phyloP scores from a whole-genome alignment of 306 rosid genomes.

The Rosa persica region DNA sequence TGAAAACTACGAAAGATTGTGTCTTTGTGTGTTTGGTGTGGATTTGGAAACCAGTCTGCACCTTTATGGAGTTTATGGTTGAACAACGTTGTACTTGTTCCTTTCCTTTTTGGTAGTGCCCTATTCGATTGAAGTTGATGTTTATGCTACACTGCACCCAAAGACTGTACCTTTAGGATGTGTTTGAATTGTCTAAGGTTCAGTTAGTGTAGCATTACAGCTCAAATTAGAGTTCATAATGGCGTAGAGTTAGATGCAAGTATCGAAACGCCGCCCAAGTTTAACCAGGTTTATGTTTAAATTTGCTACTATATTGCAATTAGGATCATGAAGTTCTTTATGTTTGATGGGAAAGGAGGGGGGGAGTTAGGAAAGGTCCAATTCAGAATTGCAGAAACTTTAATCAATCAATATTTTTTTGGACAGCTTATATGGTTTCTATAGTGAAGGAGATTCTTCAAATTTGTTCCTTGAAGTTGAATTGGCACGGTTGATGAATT shows the following conservation, averaged over 20 bases:
- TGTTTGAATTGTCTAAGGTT: conserved; percentile 30
- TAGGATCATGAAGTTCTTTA: background rate
- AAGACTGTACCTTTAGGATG: conserved; percentile 26
- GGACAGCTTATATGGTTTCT: conserved; percentile 17
- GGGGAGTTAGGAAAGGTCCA: background rate
- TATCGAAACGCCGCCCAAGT: conserved; percentile 24
- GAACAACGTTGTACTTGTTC: conserved; percentile 5
- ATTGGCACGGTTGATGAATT: conserved; percentile 24
- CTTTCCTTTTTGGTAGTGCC: conserved; percentile 18
- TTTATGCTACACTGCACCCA: conserved; percentile 15
- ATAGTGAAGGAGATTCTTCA: conserved; percentile 7
- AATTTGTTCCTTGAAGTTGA: conserved; percentile 10
- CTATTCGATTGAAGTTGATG: conserved; percentile 24
- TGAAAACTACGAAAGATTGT: conserved; percentile 7
- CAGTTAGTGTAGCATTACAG: conserved; percentile 17
- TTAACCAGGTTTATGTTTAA: conserved; percentile 6
- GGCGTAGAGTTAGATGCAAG: conserved; percentile 26
- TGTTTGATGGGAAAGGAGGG: background rate
- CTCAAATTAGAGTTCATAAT: conserved; percentile 14
- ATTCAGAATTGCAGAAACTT: background rate
- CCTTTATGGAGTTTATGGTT: conserved; percentile 20
- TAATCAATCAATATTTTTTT: background rate
- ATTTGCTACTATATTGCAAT: background rate
- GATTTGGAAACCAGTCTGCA: conserved; percentile 26
- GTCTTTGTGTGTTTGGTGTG: conserved; percentile 15